These are phyloP conservation scores for Erysimum pusillum DNA, from an alignment of 441 rosid species.

Conservation along the genomic window DNA sequence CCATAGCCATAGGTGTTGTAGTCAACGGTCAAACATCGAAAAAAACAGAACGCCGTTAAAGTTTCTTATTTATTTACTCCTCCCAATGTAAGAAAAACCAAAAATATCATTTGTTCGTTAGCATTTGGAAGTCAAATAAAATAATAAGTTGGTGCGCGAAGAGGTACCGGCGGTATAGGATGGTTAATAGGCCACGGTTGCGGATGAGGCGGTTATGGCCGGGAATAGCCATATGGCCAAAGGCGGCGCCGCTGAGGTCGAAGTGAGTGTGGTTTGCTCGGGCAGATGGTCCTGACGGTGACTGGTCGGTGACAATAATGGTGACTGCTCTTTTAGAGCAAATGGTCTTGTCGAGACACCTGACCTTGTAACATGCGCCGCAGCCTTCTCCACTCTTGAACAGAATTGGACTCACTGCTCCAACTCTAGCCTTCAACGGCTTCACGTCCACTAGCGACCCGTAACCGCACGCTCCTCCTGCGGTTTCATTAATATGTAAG, in stretches of 20 bases:
- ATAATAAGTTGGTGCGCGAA: conserved; percentile 44
- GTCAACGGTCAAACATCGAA: conserved; percentile 67
- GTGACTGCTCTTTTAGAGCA: conserved; percentile 88
- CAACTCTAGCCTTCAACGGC: conserved; percentile 89
- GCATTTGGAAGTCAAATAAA: conserved; percentile 8
- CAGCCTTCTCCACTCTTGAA: conserved; percentile 91
- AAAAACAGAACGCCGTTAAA: conserved; percentile 21
- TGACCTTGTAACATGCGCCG: conserved; percentile 88
- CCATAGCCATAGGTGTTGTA: conserved; percentile 6
- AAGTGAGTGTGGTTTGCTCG: conserved; percentile 74
- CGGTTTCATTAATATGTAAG: background rate
- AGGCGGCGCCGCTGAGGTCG: conserved; percentile 97
- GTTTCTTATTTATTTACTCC: conserved; percentile 31
- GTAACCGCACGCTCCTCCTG: conserved; percentile 98
- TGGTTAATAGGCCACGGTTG: conserved; percentile 78
- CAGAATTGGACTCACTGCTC: conserved; percentile 86
- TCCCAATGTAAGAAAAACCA: background rate
- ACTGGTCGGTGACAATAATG: conserved; percentile 87
- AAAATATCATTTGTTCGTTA: conserved; percentile 32
- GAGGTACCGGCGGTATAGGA: conserved; percentile 74
- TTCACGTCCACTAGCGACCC: conserved; percentile 88
- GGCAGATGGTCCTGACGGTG: conserved; percentile 73
- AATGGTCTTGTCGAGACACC: conserved; percentile 76
- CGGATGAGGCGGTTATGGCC: conserved; percentile 71
- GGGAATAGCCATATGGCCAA: conserved; percentile 82